Evolutionary conservation across 371 early-diverging fungal genomes (phyloP).

Genomic region (Caulochytrium protostelioides): DNA sequence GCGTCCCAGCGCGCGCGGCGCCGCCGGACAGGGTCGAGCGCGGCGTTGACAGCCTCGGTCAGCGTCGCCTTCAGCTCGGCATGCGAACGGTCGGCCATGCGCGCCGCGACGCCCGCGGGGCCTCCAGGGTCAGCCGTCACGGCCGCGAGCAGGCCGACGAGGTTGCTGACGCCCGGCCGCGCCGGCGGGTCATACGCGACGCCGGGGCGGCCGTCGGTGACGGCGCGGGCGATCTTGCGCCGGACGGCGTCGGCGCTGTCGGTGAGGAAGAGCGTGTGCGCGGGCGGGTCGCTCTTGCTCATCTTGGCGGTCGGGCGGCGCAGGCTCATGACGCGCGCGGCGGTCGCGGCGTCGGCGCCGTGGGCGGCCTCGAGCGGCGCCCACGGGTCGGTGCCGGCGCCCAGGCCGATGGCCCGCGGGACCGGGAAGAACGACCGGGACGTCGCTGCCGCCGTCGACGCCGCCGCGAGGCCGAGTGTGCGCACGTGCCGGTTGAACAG

Average conservation of each 20-base stretch:
- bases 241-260: constrained; percentile 46
- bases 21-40: constrained; percentile 40
- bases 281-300: constrained; percentile 70
- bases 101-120: too few relatives aligned
- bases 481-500: constrained; percentile 50
- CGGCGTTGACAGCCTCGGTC: constrained; percentile 37
- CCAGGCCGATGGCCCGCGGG: background rate
- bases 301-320: constrained; percentile 57
- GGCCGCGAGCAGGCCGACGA: too few relatives aligned
- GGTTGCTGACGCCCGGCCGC: constrained; percentile 67
- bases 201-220: constrained; percentile 42
- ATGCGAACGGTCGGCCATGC: too few relatives aligned
- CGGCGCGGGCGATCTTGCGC: constrained; percentile 47
- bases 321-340: constrained; percentile 67
- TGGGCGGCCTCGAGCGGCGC: background rate
- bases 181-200: constrained; percentile 46
- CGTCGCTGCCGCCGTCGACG: constrained; percentile 40
- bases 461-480: constrained; percentile 37
- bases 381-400: too few relatives aligned
- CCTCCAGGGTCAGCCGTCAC: too few relatives aligned
- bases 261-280: constrained; percentile 41
- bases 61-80: constrained; percentile 48
- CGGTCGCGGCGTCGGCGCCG: constrained; percentile 14
- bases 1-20: constrained; percentile 28
- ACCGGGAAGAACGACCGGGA: background rate